Percentiles rank a stretch among this genome's conserved stretches.
Conservation (phyloP, 805 yeast genomes). For the Saccharomycopsis fermentans region DNA sequence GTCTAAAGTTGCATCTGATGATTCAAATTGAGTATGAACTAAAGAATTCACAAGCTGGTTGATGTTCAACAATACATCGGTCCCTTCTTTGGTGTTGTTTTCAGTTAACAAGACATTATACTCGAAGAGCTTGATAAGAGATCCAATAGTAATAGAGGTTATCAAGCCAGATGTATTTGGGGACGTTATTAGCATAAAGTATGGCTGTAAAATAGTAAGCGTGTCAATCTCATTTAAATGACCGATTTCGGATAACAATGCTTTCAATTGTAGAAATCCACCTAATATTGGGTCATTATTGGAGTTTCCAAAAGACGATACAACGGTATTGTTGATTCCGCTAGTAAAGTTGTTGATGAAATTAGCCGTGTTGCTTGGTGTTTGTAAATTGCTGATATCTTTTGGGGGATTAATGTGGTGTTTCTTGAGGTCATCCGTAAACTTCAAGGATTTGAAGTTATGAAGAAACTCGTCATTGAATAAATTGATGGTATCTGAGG, state of each 20-base stretch:
- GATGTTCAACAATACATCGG: conserved; percentile 19
- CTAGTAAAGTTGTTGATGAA: conserved; percentile 7
- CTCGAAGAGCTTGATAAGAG: conserved; percentile 63
- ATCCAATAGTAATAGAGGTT: conserved; percentile 69
- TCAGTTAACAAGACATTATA: conserved; percentile 44
- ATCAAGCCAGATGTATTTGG: conserved; percentile 79
- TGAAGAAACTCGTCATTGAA: conserved; percentile 31
- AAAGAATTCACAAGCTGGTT: conserved; percentile 42
- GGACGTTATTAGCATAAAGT: conserved; percentile 70
- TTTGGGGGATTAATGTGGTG: not conserved
- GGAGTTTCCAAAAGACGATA: conserved; percentile 20
- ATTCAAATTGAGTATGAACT: conserved; percentile 93
- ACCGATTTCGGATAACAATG: conserved; percentile 50
- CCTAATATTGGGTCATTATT: conserved; percentile 55
- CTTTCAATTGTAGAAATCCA: conserved; percentile 69
- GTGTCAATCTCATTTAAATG: conserved; percentile 53
- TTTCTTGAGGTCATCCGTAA: conserved; percentile 3
- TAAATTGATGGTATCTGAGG: conserved; percentile 43
- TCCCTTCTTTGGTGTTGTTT: not conserved
- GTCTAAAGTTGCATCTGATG: conserved; percentile 84
- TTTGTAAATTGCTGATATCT: not conserved
- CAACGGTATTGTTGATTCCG: conserved; percentile 24
- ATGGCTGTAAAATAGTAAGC: conserved; percentile 74
- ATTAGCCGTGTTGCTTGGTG: not conserved
- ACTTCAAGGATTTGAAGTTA: conserved; percentile 25